These are phyloP conservation scores for Microcyclospora tardicrescens DNA, from an alignment of 2,329 filamentous ascomycete genomes.

Conservation along the genomic window DNA sequence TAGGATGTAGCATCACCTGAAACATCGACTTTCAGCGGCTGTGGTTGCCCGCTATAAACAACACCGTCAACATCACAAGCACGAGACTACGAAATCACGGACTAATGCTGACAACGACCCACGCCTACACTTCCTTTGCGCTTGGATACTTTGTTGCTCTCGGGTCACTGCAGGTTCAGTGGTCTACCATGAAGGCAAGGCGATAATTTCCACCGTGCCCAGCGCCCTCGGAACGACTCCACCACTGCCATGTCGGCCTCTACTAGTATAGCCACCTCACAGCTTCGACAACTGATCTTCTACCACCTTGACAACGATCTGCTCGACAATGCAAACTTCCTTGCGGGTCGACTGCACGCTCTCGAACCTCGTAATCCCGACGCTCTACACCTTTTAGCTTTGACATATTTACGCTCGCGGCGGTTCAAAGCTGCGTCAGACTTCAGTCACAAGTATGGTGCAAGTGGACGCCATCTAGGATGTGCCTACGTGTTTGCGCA, in stretches of 20 bases:
- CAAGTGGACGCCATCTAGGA: constrained; percentile 63
- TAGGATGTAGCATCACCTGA: too few species aligned
- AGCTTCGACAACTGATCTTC: constrained; percentile 53
- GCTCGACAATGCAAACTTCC: constrained; percentile 82
- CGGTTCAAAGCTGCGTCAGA: constrained; percentile 81
- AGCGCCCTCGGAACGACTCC: constrained; percentile 1
- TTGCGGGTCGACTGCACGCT: constrained; percentile 72
- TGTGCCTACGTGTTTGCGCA: constrained; percentile 89
- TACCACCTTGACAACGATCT: constrained; percentile 81
- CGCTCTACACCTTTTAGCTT: constrained; percentile 66
- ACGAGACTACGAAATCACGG: neutral
- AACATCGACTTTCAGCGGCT: too few species aligned
- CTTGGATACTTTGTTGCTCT: constrained; percentile 1
- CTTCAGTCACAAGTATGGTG: constrained; percentile 56
- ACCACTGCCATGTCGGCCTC: constrained; percentile 39
- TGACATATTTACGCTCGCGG: constrained; percentile 72
- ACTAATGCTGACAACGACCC: neutral
- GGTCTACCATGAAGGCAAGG: neutral
- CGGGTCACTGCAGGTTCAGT: neutral
- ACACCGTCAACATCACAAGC: neutral
- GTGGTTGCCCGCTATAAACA: too few species aligned
- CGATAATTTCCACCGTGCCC: neutral
- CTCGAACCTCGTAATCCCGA: constrained; percentile 73
- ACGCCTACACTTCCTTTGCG: neutral
- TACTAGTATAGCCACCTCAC: constrained; percentile 42